phyloP scores from a whole-genome alignment of 2,329 filamentous ascomycete genomes.

The Metarhizium guizhouense region DNA sequence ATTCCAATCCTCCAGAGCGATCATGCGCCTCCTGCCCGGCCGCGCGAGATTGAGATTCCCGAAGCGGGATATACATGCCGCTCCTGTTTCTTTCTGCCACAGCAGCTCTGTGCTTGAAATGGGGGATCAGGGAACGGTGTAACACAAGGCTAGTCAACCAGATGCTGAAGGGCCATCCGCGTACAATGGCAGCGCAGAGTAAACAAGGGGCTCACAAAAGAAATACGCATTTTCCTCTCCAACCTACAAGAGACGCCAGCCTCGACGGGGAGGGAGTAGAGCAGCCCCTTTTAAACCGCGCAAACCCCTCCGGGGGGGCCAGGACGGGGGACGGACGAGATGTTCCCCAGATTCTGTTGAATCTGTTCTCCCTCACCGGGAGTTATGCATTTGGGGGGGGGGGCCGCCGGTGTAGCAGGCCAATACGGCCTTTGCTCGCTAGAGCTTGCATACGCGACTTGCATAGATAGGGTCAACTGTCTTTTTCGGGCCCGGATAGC shows the following conservation, averaged over 20 bases:
- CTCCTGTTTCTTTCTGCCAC: background rate
- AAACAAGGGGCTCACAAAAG: background rate
- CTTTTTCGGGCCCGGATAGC: background rate
- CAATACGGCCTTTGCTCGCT: background rate
- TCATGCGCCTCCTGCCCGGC: background rate
- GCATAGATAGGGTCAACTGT: background rate
- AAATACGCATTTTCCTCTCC: background rate
- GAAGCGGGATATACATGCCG: slow-evolving; percentile 23
- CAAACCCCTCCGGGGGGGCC: background rate
- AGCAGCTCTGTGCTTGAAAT: background rate
- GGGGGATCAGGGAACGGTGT: background rate
- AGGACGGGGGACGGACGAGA: background rate
- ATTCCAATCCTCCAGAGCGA: background rate
- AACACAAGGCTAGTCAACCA: background rate
- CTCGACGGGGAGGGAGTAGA: background rate
- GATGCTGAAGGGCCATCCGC: background rate
- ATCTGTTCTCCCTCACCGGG: background rate
- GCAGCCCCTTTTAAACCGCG: background rate
- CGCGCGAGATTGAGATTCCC: background rate
- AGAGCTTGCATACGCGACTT: background rate
- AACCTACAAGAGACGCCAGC: background rate
- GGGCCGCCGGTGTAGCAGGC: background rate
- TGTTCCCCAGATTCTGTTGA: background rate
- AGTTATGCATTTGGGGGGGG: too few species aligned
- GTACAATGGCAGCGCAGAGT: background rate